phyloP scores from a whole-genome alignment of 2,329 filamentous ascomycete species.

The Neofusicoccum ribis region DNA sequence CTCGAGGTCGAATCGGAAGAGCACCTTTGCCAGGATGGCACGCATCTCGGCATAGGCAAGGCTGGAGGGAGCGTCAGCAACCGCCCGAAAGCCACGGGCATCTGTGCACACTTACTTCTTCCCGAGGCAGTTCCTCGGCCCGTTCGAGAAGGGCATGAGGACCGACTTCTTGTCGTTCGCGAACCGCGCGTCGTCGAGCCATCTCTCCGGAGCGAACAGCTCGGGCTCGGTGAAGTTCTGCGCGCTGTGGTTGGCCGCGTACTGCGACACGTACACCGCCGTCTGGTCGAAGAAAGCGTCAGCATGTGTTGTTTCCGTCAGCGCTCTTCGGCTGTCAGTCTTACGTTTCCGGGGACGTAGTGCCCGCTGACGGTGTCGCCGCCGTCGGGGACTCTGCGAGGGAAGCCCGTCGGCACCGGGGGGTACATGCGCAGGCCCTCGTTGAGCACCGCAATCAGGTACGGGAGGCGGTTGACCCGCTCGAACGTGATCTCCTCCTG shows the following conservation, averaged over 20 bases:
- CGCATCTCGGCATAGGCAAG: constrained; percentile 41
- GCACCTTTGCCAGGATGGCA: constrained; percentile 40
- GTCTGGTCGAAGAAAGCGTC: constrained; percentile 21
- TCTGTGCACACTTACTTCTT: constrained; percentile 32
- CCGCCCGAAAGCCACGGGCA: background rate
- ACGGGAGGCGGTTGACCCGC: constrained; percentile 33
- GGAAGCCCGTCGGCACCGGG: constrained; percentile 44
- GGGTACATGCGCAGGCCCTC: constrained; percentile 50
- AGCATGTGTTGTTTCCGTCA: constrained; percentile 26
- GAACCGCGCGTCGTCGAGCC: constrained; percentile 28
- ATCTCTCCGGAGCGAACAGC: constrained; percentile 38
- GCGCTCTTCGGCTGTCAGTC: constrained; percentile 19
- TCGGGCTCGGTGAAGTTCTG: constrained; percentile 36
- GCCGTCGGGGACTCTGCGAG: constrained; percentile 36
- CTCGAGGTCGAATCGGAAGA: constrained; percentile 44
- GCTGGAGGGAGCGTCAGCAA: constrained; percentile 21
- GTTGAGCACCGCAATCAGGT: constrained; percentile 48
- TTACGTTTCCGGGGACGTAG: constrained; percentile 36
- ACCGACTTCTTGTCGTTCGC: constrained; percentile 31
- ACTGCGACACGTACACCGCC: constrained; percentile 31
- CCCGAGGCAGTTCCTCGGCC: constrained; percentile 39
- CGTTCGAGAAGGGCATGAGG: constrained; percentile 36
- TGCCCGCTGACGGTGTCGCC: constrained; percentile 41
- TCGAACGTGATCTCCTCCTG: constrained; percentile 37
- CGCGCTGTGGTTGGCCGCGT: constrained; percentile 31